Base-by-base conservation (phyloP, 306 rosid genomes). In the Casuarina cunninghamiana region DNA sequence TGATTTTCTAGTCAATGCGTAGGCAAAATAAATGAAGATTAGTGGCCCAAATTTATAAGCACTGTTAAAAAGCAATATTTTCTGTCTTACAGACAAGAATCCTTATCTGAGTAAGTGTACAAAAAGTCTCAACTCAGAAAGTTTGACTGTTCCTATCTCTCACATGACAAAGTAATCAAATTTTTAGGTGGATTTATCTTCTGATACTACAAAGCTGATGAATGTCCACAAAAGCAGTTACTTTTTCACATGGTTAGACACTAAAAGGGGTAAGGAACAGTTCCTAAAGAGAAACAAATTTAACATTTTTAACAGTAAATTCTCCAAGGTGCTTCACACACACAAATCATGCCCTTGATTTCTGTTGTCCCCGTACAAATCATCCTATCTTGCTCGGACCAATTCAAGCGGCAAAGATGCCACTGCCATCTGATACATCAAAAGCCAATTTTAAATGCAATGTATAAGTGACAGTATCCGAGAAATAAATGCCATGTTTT, bases 361-460 rank as follows among this genome's bases (percentile, higher is more conserved):
- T 32, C 19, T 48, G 81, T 41, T 62, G 73, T 48, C 74, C 63
- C 54, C 57, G 51, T 41, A 12, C 58, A 66, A 57, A 77, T 67
- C 73, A 50, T 72, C 84, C 86, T 75, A 89, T 85, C 73, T 83
- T 69, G 86, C 49, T 77, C 97, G 85, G 79, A 88, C 84, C 70
- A 95, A 89, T 80, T 95, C 97, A 49, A 95, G 96, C 0, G 97
- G 98, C 66, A 95, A 79, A 69, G 91, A 84, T 84, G 91, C 98
- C 90, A 86, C 82, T 53, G 97, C 98, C 81, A 83, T 78, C 98
- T 95, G 91, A 53, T 80, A 78, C 77, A 54, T 79, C 55, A 58
- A 63, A 72, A 10, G 46, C 53, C 19, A 32, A 19, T 41, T 54
- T 51, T n/a, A 81, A 79, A 75, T 37, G 60, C 42, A 69, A 32